phyloP scores from a whole-genome alignment of 768 basidiomycete genomes.

The Termitomyces sp. region DNA sequence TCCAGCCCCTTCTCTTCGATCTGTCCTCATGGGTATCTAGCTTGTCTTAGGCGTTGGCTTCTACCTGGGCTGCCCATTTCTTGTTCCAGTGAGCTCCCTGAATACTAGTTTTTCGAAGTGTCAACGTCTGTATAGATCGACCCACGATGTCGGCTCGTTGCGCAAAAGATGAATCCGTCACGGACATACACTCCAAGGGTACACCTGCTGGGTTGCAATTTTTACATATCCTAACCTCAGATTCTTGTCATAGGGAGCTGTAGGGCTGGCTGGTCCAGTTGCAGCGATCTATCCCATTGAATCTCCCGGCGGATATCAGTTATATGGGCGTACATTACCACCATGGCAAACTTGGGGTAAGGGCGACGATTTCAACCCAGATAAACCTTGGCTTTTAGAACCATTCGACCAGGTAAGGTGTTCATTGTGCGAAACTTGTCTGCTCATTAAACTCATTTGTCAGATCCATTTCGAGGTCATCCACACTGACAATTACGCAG shows the following conservation, averaged over 20 bases:
- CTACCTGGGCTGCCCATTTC: constrained; percentile 59
- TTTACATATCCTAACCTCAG: not conserved
- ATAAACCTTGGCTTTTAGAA: constrained; percentile 53
- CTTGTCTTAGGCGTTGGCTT: constrained; percentile 61
- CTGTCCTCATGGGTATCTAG: constrained; percentile 21
- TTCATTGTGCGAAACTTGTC: not conserved
- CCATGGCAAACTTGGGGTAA: constrained; percentile 63
- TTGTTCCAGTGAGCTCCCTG: constrained; percentile 43
- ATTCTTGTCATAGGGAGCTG: constrained; percentile 42
- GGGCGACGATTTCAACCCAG: constrained; percentile 38
- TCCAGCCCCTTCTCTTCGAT: not conserved
- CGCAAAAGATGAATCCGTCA: constrained; percentile 75
- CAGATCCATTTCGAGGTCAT: constrained; percentile 50
- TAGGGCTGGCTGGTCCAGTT: constrained; percentile 66
- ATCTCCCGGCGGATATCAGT: constrained; percentile 39
- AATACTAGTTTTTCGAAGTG: not conserved
- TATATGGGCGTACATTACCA: constrained; percentile 42
- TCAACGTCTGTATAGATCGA: constrained; percentile 32
- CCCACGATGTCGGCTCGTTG: constrained; percentile 51
- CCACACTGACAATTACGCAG: constrained; percentile 39
- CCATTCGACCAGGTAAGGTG: not conserved
- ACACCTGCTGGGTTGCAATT: not conserved
- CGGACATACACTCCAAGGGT: constrained; percentile 61
- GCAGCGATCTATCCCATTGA: constrained; percentile 63
- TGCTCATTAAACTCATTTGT: not conserved